Evolutionary conservation across 805 yeast genomes (phyloP).

Genomic region (Lipomyces sp.): DNA sequence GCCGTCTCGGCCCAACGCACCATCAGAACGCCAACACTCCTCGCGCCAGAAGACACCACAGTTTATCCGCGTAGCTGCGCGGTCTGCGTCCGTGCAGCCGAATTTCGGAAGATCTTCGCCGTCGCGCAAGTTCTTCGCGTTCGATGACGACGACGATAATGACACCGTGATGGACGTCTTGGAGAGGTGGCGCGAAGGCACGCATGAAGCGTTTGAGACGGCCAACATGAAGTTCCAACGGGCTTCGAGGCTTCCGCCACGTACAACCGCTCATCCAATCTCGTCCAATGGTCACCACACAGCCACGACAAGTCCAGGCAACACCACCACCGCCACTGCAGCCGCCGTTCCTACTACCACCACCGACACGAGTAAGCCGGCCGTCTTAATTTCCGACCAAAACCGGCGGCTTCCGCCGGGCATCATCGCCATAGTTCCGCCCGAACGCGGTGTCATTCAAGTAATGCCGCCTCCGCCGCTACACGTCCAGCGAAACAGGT

Average conservation of each 20-base stretch:
- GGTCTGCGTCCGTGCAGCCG: conserved; percentile 14
- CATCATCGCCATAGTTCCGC: conserved; percentile 24
- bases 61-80: conserved; percentile 24
- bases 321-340: not conserved
- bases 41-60: conserved; percentile 4
- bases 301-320: no score
- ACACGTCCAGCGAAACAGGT: conserved; percentile 1
- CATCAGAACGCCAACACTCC: not conserved
- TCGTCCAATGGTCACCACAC: not conserved
- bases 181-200: conserved; percentile 26
- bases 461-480: conserved; percentile 10
- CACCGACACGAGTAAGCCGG: no score
- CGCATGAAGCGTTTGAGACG: conserved; percentile 26
- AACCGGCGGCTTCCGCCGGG: conserved; percentile 18
- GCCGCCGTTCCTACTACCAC: no score
- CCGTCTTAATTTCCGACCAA: no score
- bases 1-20: not conserved
- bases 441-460: conserved; percentile 7
- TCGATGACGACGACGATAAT: conserved; percentile 25
- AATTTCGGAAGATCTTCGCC: conserved; percentile 23
- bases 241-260: no score
- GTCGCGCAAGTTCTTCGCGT: conserved; percentile 16
- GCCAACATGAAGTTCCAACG: conserved; percentile 13
- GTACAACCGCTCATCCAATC: not conserved
- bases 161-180: conserved; percentile 18